Evolutionary conservation across 164 flowering plant species (phyloP), one percentile per base, ranked within the genome.

Genomic region (Protea cynaroides): DNA sequence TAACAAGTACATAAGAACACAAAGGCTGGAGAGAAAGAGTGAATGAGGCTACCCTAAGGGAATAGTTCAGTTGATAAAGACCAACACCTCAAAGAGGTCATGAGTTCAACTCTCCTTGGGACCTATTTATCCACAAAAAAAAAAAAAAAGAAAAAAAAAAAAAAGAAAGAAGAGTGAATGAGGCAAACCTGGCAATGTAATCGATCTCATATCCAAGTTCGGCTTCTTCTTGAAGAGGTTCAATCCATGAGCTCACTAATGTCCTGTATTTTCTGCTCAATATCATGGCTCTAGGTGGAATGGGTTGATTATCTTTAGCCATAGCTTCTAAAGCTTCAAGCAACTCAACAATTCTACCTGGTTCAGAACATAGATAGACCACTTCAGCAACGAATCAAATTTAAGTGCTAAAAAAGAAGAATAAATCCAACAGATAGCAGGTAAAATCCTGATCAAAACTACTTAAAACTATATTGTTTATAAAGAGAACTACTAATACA

Each of bases 241-340:
- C 99, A 78, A 94, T 89, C 99, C 99, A 94, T 36, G 99, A 91
- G 79, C 99, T 94, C 68, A 91, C 96, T 58, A 94, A 58, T 22
- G 99, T 84, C 22, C 99, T 82, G 70, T 94, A 91, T 71, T 91
- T 94, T 78, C 81, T 83, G 85, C 90, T 94, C 82, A 87, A 72
- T 44, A 94, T 87, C 99, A 89, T 94, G 62, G 99, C 99, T 72
- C 99, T 80, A 53, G 95, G 85, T 56, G 99, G 92, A 75, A 94
- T 82, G 36, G 78, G 73, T 63, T 86, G 96, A 65, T 94, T 86
- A 75, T 94, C 97, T 76, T 76, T 84, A 38, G 82, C 90, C 99
- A 94, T 86, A 49, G 88, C 83, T 71, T 91, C 96, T 58, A 94
- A 83, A 68, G 99, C 99, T 70, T 94, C 96, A 64, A 91, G 78